Evolutionary conservation across 2,329 filamentous ascomycete genomes (phyloP), one percentile per base, ranked within the genome.

Genomic region (Juglanconis juglandina): DNA sequence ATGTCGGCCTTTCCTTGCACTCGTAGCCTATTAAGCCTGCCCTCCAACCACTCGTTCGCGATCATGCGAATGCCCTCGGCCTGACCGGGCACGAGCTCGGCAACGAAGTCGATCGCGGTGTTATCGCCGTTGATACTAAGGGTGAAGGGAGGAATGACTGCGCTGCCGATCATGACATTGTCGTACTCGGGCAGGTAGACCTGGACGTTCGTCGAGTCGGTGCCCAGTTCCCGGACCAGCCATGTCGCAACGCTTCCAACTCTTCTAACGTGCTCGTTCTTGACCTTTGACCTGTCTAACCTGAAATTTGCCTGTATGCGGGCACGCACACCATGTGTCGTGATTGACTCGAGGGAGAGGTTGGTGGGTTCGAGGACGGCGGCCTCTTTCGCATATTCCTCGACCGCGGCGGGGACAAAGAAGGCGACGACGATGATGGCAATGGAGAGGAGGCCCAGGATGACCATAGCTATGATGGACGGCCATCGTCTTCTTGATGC

Each of bases 31-130:
- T 86, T 83, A 60, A 98, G 78, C 57, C 86, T 87, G 44, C 93
- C 92, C 57, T 90, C 87, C 62, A 99, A 77, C 87, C 92, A 98
- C 72, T 96, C 90, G 71, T 95, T 92, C 51, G 91, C 92, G 64
- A 98, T 83, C 61, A 83, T 83, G 62, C 91, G 87, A 66, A 97
- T 86, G 5, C 87, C 88, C 58, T 92, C 86, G 13, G 91, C 78
- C 68, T 92, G 85, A 35, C 92, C 93, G 33, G 92, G 89, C 42
- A 83, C 78, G 44, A 98, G 75, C 63, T 95, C 87, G 47, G 89
- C 84, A 58, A 95, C 75, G 67, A 98, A 87, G 68, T 97, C 90
- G 60, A 98, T 78, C 59, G 84, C 78, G 3, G 91, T 98, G 14
- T 81, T 85, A 67, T 91, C 85, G 10, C 91, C 90, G 69, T 96